Base-by-base conservation (phyloP, 179 eudicot genomes). In the Actinidia arguta region DNA sequence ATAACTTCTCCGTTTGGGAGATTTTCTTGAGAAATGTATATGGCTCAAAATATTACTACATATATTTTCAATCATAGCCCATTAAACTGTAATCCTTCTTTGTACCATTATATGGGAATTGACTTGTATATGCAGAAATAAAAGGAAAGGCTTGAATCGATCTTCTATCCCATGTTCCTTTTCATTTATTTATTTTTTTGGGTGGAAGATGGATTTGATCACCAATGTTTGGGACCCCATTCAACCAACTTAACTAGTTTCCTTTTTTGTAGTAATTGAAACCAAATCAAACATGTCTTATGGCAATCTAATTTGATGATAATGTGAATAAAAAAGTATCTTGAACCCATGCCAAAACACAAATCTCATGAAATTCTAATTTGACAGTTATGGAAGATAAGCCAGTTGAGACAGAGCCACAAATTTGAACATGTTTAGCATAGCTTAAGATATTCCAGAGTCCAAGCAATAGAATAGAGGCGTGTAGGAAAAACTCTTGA, bases 1-100 rank as follows among this genome's bases (percentile, higher is more conserved):
- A 73, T 66, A 82, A 82, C 61, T 76, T 75, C 67, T 71, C 20
- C 55, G 59, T 25, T 6, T 61, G 48, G 79, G 39, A 58, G 80
- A 24, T 56, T 12, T 54, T 22, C 10, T 31, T 79, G 67, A 39
- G 22, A 48, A 70, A 11, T 80, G 78, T 72, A 75, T 63, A 47
- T 48, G 31, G 51, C 7, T 50, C 18, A 51, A 50, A 74, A 13
- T 25, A 27, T 22, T 44, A 74, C 11, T 25, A 74, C 10, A 5
- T 25, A 47, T 22, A 8, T 74, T 74, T 24, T 11, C 1, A 24
- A 1, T 46, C 48, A 27, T 13, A 2, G 47, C 48, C 48, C n/a
- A 68, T 31, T 31, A 0, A 50, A 72, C 52, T 24, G 50, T 47
- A 18, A 72, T 44, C 56, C 58, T 39, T 39, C 48, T 67, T 67